phyloP scores from a whole-genome alignment of 305 asterid genomes.

The Solanum chacoense region DNA sequence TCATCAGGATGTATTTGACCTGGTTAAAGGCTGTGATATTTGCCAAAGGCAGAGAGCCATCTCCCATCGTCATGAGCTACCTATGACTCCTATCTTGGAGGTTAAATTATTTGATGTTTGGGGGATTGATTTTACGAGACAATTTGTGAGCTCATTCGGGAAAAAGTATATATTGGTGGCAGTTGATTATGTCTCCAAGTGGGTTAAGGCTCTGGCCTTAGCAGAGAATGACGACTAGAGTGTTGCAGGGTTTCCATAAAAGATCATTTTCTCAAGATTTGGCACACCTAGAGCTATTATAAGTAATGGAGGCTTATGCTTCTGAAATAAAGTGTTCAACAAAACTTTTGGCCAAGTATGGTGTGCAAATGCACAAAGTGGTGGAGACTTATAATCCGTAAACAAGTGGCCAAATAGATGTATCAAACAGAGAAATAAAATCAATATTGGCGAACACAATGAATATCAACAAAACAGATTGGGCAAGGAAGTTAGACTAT shows the following conservation, averaged over 20 bases:
- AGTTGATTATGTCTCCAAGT: background rate
- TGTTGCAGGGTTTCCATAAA: too few species aligned
- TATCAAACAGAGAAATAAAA: background rate
- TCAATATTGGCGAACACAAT: background rate
- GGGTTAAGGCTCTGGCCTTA: background rate
- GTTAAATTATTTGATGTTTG: too few species aligned
- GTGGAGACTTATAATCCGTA: too few species aligned
- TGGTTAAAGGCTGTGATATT: too few species aligned
- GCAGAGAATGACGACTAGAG: background rate
- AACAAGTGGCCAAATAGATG: background rate
- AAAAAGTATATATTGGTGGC: background rate
- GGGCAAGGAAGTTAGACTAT: background rate
- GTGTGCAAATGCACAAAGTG: background rate
- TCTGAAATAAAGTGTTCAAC: too few species aligned
- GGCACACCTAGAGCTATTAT: background rate
- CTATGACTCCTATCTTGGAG: too few species aligned
- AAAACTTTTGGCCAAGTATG: too few species aligned
- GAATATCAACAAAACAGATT: background rate
- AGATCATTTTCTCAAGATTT: background rate
- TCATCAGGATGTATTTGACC: too few species aligned
- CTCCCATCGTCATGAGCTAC: too few species aligned
- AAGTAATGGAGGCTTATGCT: background rate
- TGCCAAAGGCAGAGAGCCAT: too few species aligned
- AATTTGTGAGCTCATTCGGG: background rate
- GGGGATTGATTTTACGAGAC: too few species aligned